Percentiles rank a stretch among this genome's conserved stretches.
These are phyloP conservation scores for Cercophora samala DNA, from an alignment of 495 filamentous ascomycete species.

Conservation along the genomic window DNA sequence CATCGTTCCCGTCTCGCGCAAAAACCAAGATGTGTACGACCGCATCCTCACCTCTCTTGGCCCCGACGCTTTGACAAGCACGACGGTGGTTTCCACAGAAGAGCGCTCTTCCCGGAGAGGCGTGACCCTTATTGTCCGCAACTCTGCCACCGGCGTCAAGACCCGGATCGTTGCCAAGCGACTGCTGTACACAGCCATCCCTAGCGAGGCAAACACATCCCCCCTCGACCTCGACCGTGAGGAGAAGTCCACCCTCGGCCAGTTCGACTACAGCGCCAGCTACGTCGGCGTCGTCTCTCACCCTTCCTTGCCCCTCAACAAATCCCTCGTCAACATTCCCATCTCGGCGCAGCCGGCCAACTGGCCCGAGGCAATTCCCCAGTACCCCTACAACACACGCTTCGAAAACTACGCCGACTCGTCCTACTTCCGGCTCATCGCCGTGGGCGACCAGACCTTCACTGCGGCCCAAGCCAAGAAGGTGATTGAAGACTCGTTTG, in stretches of 20 bases:
- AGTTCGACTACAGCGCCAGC: slow-evolving; percentile 34
- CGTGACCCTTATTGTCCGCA: slow-evolving; percentile 35
- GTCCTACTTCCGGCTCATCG: slow-evolving; percentile 39
- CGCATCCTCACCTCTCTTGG: slow-evolving; percentile 35
- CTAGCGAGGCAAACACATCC: slow-evolving; percentile 32
- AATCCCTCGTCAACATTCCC: slow-evolving; percentile 23
- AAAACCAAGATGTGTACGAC: slow-evolving; percentile 43
- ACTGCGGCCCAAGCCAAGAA: slow-evolving; percentile 29
- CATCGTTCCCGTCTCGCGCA: slow-evolving; percentile 36
- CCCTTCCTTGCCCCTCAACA: slow-evolving; percentile 22
- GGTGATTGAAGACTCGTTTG: slow-evolving; percentile 30
- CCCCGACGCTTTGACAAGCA: slow-evolving; percentile 33
- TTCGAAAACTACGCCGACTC: slow-evolving; percentile 26
- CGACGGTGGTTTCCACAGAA: slow-evolving; percentile 30
- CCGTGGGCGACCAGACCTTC: slow-evolving; percentile 32
- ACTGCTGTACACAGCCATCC: slow-evolving; percentile 41
- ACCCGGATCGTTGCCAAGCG: slow-evolving; percentile 35
- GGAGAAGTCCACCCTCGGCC: slow-evolving; percentile 33
- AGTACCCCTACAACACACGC: slow-evolving; percentile 21
- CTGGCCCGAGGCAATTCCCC: slow-evolving; percentile 15
- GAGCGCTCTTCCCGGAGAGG: slow-evolving; percentile 16
- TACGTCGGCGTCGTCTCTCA: slow-evolving; percentile 37
- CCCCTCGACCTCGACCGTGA: slow-evolving; percentile 33
- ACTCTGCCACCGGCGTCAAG: slow-evolving; percentile 27
- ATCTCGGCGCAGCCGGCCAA: slow-evolving; percentile 13